Conservation (phyloP, 2,329 filamentous ascomycete species). For the Knufia petricola region DNA sequence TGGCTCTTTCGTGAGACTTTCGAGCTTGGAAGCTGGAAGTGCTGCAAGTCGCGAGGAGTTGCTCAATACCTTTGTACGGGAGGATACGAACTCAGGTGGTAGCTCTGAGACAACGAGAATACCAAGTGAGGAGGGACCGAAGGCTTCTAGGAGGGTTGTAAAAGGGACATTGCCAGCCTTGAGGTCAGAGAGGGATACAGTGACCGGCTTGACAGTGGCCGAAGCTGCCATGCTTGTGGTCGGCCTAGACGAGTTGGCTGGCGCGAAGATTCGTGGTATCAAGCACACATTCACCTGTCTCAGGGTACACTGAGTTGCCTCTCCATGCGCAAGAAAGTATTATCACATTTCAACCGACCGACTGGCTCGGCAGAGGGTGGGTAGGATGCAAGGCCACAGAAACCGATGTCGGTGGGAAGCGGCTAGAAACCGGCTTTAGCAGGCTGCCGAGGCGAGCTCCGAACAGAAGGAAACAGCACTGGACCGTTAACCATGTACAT, state of each 20-base stretch:
- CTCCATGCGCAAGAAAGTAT: no score
- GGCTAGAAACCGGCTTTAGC: background rate
- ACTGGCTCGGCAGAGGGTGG: no score
- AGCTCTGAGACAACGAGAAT: conserved; percentile 90
- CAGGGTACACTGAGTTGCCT: no score
- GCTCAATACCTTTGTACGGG: conserved; percentile 67
- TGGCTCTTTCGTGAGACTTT: conserved; percentile 33
- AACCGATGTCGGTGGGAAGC: background rate
- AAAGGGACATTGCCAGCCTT: conserved; percentile 30
- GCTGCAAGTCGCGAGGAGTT: conserved; percentile 85
- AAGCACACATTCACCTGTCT: no score
- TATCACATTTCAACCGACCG: no score
- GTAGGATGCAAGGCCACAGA: no score
- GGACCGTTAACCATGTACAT: no score
- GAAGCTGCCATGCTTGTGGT: background rate
- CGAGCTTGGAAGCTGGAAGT: conserved; percentile 60
- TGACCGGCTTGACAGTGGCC: conserved; percentile 12
- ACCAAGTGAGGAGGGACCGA: conserved; percentile 80
- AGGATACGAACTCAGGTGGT: conserved; percentile 57
- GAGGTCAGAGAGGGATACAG: conserved; percentile 19
- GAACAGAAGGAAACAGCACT: no score
- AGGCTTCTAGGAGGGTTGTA: conserved; percentile 51
- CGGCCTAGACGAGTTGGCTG: no score
- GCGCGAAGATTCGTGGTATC: no score
- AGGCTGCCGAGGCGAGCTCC: background rate